Evolutionary conservation across 768 basidiomycete genomes (phyloP), one percentile per base, ranked within the genome.

Genomic region (Trametes maxima): DNA sequence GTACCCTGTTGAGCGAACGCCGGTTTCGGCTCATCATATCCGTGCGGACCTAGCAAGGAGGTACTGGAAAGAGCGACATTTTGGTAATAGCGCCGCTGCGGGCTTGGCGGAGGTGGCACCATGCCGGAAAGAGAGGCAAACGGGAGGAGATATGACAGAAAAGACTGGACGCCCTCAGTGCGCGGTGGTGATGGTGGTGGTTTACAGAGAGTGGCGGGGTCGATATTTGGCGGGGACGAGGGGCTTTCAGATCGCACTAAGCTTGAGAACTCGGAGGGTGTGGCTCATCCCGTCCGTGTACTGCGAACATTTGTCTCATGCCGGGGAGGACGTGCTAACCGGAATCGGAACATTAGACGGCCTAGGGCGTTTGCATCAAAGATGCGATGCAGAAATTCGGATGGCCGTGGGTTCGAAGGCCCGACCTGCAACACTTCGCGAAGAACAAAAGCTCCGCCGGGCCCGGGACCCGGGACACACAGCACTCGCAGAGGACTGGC

Each of bases 151-250:
- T 37, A 55, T 36, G 28, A 21, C 3, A 42, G 49, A 49, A 56
- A 72, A 79, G 54, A 50, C 86, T 82, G 65, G 81, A 59, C 10
- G 81, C 79, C 55, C 58, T 49, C 57, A 36, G 47, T 69, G 68
- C 59, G 82, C 84, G 33, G 77, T 59, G 45, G 68, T 54, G 50
- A 42, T 62, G 35, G 28, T 33, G 28, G 28, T 3, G 28, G 28
- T 33, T 50, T 55, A 57, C 56, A 54, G 45, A 53, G 39, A 46
- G 36, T 43, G 43, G 24, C 24, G 33, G 55, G 42, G 50, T 35
- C 36, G 22, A 33, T 40, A 49, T 22, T 8, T 22, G 28, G 28
- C 22, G 16, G 10, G 5, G 36, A 5, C 25, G 47, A 10, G 5
- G 22, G 24, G 46, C 46, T 3, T 10, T 6, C 12, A 17, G 25